phyloP scores from a whole-genome alignment of 768 basidiomycete genomes.

The Thelephora ganbajun region DNA sequence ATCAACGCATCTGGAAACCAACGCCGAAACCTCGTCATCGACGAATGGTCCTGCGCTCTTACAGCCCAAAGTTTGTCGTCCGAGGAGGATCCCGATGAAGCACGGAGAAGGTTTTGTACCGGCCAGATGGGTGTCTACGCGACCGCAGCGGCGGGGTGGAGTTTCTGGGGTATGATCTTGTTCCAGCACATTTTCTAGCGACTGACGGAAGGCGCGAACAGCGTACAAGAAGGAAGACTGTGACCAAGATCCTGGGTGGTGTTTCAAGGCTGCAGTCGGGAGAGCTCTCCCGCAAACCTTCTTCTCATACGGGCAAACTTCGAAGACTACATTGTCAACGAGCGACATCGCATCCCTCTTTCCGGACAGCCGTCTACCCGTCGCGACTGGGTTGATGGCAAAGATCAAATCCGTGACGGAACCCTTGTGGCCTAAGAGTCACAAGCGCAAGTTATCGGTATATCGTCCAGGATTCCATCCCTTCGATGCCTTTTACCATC shows the following conservation, averaged over 20 bases:
- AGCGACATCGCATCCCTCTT: background rate
- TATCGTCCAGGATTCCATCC: background rate
- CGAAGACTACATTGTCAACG: slow-evolving; percentile 5
- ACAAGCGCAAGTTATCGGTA: slow-evolving; percentile 1
- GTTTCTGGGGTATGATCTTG: slow-evolving; percentile 47
- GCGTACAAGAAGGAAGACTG: slow-evolving; percentile 53
- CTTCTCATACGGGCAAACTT: slow-evolving; percentile 30
- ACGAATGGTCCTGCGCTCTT: slow-evolving; percentile 39
- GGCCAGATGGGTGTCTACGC: slow-evolving; percentile 46
- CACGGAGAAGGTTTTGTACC: slow-evolving; percentile 37
- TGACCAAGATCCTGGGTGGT: slow-evolving; percentile 48
- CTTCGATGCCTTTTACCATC: slow-evolving; percentile 1
- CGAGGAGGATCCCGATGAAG: slow-evolving; percentile 29
- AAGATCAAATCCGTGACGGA: background rate
- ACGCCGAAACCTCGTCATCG: slow-evolving; percentile 31
- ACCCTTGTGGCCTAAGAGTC: background rate
- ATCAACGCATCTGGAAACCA: slow-evolving; percentile 16
- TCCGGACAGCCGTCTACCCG: background rate
- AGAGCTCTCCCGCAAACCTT: slow-evolving; percentile 43
- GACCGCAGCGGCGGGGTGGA: slow-evolving; percentile 45
- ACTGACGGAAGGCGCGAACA: slow-evolving; percentile 10
- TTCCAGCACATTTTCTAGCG: background rate
- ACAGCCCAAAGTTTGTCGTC: slow-evolving; percentile 32
- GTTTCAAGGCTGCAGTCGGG: slow-evolving; percentile 48
- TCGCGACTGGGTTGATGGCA: background rate